Evolutionary conservation across 2,329 filamentous ascomycete genomes (phyloP).

Genomic region (Verticillium albo-atrum): DNA sequence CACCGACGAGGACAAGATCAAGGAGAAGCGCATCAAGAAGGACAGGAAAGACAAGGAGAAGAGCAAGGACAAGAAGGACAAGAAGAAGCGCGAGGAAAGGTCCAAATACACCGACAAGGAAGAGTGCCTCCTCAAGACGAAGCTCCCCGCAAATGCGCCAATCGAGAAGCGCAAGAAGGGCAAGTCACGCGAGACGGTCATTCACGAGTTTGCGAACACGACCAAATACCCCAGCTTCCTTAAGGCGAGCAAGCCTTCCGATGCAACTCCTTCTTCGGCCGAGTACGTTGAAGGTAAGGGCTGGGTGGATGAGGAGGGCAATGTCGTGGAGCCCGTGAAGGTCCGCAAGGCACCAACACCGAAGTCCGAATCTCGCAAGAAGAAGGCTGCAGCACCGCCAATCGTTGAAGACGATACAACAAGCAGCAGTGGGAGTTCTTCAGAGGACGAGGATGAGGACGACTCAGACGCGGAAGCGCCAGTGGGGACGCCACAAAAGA

Average conservation of each 20-base stretch:
- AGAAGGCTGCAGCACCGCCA: slow-evolving; percentile 11
- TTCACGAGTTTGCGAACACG: slow-evolving; percentile 89
- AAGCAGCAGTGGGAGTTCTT: slow-evolving; percentile 33
- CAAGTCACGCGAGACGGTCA: slow-evolving; percentile 51
- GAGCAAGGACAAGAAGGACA: slow-evolving; percentile 50
- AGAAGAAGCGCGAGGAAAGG: slow-evolving; percentile 52
- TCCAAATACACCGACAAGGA: slow-evolving; percentile 77
- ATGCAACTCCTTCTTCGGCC: slow-evolving; percentile 35
- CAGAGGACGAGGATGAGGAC: slow-evolving; percentile 24
- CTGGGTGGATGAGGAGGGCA: slow-evolving; percentile 79
- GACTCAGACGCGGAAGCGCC: slow-evolving; percentile 20
- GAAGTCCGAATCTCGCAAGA: slow-evolving; percentile 17
- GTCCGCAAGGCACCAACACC: slow-evolving; percentile 25
- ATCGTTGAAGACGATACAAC: slow-evolving; percentile 26
- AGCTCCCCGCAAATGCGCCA: slow-evolving; percentile 44
- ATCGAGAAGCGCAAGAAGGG: slow-evolving; percentile 53
- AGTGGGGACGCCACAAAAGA: slow-evolving; percentile 1
- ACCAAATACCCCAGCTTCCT: slow-evolving; percentile 80
- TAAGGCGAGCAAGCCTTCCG: slow-evolving; percentile 46
- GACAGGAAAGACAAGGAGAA: slow-evolving; percentile 41
- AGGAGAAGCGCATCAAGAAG: slow-evolving; percentile 41
- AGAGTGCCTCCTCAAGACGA: slow-evolving; percentile 82
- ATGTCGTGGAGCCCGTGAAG: slow-evolving; percentile 62
- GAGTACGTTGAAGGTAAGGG: slow-evolving; percentile 81
- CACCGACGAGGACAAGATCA: slow-evolving; percentile 44